These are phyloP conservation scores for Glycine latifolia DNA, from an alignment of 306 rosid species.

Conservation along the genomic window DNA sequence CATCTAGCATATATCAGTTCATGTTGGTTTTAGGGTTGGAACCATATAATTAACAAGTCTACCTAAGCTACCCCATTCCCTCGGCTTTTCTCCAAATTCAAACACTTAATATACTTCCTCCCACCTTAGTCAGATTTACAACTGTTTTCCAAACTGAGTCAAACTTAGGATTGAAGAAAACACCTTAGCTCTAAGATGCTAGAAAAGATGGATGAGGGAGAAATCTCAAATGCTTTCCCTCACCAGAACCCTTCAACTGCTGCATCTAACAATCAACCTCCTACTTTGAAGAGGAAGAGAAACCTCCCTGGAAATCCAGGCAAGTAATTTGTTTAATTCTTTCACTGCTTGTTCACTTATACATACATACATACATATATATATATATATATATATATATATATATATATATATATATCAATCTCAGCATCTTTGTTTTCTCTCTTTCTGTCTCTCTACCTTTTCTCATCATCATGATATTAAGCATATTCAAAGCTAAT, in stretches of 20 bases:
- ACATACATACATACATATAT: too few species aligned
- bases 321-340: conserved; percentile 31
- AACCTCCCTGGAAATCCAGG: conserved; percentile 95
- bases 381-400: background rate
- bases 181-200: background rate
- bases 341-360: background rate
- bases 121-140: background rate
- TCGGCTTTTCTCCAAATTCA: conserved; percentile 48
- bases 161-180: conserved; percentile 41
- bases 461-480: background rate
- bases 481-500: conserved; percentile 50
- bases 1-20: conserved; percentile 62
- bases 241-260: conserved; percentile 26
- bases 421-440: background rate
- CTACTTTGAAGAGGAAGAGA: conserved; percentile 75
- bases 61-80: conserved; percentile 48
- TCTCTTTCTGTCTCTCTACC: background rate
- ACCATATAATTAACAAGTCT: conserved; percentile 48
- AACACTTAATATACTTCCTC: conserved; percentile 23
- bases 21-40: conserved; percentile 56
- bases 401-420: background rate
- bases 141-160: conserved; percentile 44
- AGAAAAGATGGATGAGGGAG: conserved; percentile 62
- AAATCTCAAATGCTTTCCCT: conserved; percentile 53
- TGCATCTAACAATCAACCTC: conserved; percentile 49